Percentiles rank a stretch among this genome's conserved stretches.
Conservation (phyloP, 768 basidiomycete genomes). For the Mycena kentingensis region DNA sequence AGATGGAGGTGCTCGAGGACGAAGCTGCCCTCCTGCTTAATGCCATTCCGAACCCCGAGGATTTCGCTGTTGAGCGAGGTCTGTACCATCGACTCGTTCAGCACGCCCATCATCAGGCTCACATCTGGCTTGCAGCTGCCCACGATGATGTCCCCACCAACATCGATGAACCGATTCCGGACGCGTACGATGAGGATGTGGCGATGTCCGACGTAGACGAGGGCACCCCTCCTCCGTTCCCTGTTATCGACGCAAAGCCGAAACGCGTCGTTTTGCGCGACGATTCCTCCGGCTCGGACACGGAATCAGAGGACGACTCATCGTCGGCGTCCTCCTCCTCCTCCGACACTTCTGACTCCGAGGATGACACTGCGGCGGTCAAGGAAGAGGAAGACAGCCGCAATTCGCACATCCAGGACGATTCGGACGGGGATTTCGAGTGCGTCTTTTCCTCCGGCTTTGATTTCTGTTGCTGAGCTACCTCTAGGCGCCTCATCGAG, state of each 20-base stretch:
- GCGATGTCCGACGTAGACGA: neutral
- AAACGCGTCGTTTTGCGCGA: neutral
- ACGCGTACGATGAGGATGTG: constrained; percentile 15
- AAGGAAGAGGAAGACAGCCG: constrained; percentile 33
- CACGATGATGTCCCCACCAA: neutral
- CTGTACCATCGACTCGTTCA: too few relatives aligned
- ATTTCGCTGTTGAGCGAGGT: too few relatives aligned
- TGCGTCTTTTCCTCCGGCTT: constrained; percentile 24
- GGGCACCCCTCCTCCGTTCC: too few relatives aligned
- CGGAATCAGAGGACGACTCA: too few relatives aligned
- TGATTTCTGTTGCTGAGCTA: neutral
- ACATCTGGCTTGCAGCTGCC: constrained; percentile 7
- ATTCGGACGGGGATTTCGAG: constrained; percentile 68
- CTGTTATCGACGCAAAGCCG: too few relatives aligned
- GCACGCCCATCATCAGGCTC: constrained; percentile 5
- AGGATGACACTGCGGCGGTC: constrained; percentile 42
- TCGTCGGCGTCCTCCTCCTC: too few relatives aligned
- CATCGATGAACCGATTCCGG: neutral
- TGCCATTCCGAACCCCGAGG: too few relatives aligned
- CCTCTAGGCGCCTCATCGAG: constrained; percentile 62
- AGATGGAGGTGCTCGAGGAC: too few relatives aligned
- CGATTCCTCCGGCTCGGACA: constrained; percentile 9
- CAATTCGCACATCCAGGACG: too few relatives aligned
- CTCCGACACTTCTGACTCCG: constrained; percentile 36
- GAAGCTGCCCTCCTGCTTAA: too few relatives aligned